Evolutionary conservation across 768 basidiomycete genomes (phyloP), one percentile per base, ranked within the genome.

Genomic region (Boletus tylopilopsis): DNA sequence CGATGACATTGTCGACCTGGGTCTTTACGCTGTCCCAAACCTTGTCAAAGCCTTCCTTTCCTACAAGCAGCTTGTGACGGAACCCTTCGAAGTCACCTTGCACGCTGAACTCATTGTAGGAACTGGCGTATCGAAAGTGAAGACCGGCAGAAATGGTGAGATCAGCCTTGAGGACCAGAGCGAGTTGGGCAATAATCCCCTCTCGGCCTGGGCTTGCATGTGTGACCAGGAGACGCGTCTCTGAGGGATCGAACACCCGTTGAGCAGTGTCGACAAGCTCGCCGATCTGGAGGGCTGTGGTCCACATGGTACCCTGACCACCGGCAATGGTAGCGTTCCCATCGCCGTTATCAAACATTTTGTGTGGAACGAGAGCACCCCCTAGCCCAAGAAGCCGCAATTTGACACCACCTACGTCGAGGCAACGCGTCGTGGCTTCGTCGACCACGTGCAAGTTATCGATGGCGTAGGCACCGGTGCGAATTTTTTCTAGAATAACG

Each of bases 261-360:
- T 95, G 91, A 0, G 96, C 92, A 3, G 94, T 98, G 68, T 98
- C 96, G 40, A 98, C 88, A 43, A 99, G 87, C 68, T 99, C 95
- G 50, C 96, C 96, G 34, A 99, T 90, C 68, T 99, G 96, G 22
- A 99, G 79, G 5, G 92, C 90, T 0, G 95, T 98, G 0, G 92
- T 90, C 96, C 96, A 99, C 86, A 98, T 95, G 18, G 94, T 98
- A 25, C 96, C 96, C 62, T 92, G 88, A 2, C 94, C 96, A 30
- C 96, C 96, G 0, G 96, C 95, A 55, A 99, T 96, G n/a, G 95
- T 97, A 11, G 92, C 94, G 38, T 74, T 83, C 4, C 94, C 95
- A 41, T 95, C 91, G 0, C 95, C 90, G 55, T 93, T 93, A 71
- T 92, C 89, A 60, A 94, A 93, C 76, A 93, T 80, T 68, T 97